Conservation (phyloP, 2,329 filamentous ascomycete species). For the Parascedosporium putredinis region DNA sequence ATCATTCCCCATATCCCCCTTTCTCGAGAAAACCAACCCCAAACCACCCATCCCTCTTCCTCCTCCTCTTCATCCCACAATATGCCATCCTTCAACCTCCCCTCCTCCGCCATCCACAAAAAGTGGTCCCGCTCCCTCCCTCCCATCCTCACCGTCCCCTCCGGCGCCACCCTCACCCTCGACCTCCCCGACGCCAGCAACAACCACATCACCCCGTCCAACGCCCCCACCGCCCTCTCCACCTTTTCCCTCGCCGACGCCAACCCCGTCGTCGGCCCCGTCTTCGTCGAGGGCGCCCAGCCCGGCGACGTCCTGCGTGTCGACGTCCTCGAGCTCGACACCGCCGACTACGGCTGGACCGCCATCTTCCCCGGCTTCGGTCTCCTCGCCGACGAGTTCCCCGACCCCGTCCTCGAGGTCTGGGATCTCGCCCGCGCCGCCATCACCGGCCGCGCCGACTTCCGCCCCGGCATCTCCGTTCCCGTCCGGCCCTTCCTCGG, state of each 20-base stretch:
- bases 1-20: too few species aligned
- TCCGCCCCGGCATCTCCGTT: slow-evolving; percentile 36
- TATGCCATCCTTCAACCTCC: slow-evolving; percentile 17
- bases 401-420: slow-evolving; percentile 32
- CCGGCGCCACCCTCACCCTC: slow-evolving; percentile 35
- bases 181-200: slow-evolving; percentile 39
- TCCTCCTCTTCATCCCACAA: too few species aligned
- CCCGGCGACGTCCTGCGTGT: slow-evolving; percentile 42
- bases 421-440: slow-evolving; percentile 29
- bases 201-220: slow-evolving; percentile 34
- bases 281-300: slow-evolving; percentile 35
- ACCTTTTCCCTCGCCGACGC: slow-evolving; percentile 29
- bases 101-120: slow-evolving; percentile 24
- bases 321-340: slow-evolving; percentile 34
- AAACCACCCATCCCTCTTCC: too few species aligned
- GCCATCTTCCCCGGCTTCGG: slow-evolving; percentile 40
- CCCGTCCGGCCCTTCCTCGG: slow-evolving; percentile 41
- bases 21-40: too few species aligned
- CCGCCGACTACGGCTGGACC: slow-evolving; percentile 40
- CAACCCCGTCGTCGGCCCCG: slow-evolving; percentile 40
- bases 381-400: slow-evolving; percentile 36
- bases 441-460: slow-evolving; percentile 23
- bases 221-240: slow-evolving; percentile 26
- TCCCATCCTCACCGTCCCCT: slow-evolving; percentile 34
- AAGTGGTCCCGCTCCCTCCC: slow-evolving; percentile 37